Evolutionary conservation across 2,329 filamentous ascomycete genomes (phyloP).

Genomic region (Exophiala dermatitidis): DNA sequence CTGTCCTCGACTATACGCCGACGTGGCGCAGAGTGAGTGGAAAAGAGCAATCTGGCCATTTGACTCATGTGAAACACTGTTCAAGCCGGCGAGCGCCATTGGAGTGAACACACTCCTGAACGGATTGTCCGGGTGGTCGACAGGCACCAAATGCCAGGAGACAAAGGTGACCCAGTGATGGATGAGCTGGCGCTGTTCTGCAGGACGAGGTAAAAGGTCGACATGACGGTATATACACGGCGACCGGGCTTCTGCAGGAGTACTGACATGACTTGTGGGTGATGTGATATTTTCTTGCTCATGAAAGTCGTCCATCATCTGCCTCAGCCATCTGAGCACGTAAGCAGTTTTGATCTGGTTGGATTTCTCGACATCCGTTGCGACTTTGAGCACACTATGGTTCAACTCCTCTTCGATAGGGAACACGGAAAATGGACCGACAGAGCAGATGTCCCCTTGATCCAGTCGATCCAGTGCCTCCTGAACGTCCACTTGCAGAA

Average conservation of each 20-base stretch:
- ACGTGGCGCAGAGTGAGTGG: constrained; percentile 30
- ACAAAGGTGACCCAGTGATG: constrained; percentile 31
- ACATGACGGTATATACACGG: constrained; percentile 10
- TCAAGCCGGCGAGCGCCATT: constrained; percentile 18
- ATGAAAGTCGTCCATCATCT: not conserved
- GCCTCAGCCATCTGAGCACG: not conserved
- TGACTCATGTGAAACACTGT: constrained; percentile 15
- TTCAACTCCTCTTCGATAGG: not conserved
- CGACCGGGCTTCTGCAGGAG: not conserved
- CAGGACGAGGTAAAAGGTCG: constrained; percentile 15
- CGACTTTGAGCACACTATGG: not conserved
- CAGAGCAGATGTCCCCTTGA: not conserved
- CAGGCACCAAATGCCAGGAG: constrained; percentile 29
- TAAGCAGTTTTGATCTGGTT: no score
- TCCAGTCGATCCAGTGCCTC: constrained; percentile 17
- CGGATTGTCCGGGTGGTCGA: constrained; percentile 29
- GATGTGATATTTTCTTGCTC: not conserved
- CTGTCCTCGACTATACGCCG: constrained; percentile 29
- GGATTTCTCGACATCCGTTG: not conserved
- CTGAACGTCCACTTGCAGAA: constrained; percentile 15
- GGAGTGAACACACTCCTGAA: constrained; percentile 29
- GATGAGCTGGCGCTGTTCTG: constrained; percentile 25
- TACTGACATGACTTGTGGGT: not conserved
- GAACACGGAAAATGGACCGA: constrained; percentile 21
- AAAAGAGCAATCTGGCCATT: constrained; percentile 30